Conservation (phyloP, 306 rosid species). For the Vigna unguiculata region DNA sequence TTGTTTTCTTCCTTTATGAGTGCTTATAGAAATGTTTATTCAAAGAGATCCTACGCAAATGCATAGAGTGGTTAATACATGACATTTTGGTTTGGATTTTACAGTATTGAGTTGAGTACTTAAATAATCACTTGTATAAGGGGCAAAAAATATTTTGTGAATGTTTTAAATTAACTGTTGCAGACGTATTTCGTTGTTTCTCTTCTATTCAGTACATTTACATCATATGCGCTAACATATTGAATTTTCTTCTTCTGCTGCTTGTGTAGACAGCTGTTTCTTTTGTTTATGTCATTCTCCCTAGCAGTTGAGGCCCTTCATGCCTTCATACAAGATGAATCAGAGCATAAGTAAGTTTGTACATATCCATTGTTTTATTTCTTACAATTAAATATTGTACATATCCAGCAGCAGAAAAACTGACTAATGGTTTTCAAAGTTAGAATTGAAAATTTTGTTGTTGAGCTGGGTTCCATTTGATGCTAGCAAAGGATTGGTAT, state of each 20-base stretch:
- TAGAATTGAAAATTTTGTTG: conserved; percentile 30
- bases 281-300: conserved; percentile 96
- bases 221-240: conserved; percentile 57
- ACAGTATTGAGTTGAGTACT: conserved; percentile 2
- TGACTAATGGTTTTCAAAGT: not conserved
- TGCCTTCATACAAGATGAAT: conserved; percentile 97
- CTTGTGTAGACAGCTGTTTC: conserved; percentile 98
- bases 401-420: conserved; percentile 8
- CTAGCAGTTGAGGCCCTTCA: conserved; percentile 98
- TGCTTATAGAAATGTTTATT: not conserved
- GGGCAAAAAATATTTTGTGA: not conserved
- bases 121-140: conserved; percentile 15
- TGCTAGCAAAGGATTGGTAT: not conserved
- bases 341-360: conserved; percentile 97
- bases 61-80: not conserved
- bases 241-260: conserved; percentile 63
- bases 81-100: conserved; percentile 5
- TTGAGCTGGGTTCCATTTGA: conserved; percentile 22
- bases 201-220: conserved; percentile 1
- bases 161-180: conserved; percentile 20
- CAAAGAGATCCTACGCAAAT: not conserved
- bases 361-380: not conserved
- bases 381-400: conserved; percentile 24
- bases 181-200: not conserved
- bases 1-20: too few relatives aligned